Base-by-base conservation (phyloP, 2,329 filamentous ascomycete genomes). In the Fusarium sp. region DNA sequence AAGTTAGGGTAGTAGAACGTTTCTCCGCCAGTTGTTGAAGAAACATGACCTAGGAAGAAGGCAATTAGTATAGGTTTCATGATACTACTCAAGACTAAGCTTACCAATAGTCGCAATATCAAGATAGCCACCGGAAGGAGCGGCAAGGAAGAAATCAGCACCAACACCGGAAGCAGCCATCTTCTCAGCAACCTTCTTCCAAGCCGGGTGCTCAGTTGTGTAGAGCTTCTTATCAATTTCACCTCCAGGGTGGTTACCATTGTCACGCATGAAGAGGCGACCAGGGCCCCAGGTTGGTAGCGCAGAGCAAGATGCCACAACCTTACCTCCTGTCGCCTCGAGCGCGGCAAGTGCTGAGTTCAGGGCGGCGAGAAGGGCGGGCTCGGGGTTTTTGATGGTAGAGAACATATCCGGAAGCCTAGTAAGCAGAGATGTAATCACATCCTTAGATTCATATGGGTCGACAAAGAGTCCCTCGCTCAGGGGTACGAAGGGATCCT, bases 1-100 rank as follows among this genome's bases (percentile, higher is more conserved):
- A 97, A 99, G 81, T 98, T 99, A 49, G 96, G 95, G 80, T 97
- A 99, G 83, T 97, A 98, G 83, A 95, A 99, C 1, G 92, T 93
- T 81, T 99, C 96, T 71, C 96, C 96, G 64, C 96, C 96, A n/a
- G 94, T 97, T 35, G 93, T 91, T 45, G 94, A 91, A 36, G 96
- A 90, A 27, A 97, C 89, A 81, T 97, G 93, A 45, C 95, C 93
- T 91, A 59, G 25, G 29, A 31, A 31, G 20, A 36, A 62, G 62
- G 59, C 62, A 62, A 20, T 63, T 54, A 71, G 59, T 29, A 38
- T 31, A 39, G 22, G 11, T 25, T 13, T n/a, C 22, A 4, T 27
- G 9, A 22, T 20, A n/a, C 17, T 17, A 44, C 13, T 5, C 10
- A 27, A 20, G 36, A 20, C 39, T 42, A 4, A 52, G 66, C 88